These are phyloP conservation scores for Claviceps maximensis DNA, from an alignment of 2,329 filamentous ascomycete genomes.

Conservation along the genomic window DNA sequence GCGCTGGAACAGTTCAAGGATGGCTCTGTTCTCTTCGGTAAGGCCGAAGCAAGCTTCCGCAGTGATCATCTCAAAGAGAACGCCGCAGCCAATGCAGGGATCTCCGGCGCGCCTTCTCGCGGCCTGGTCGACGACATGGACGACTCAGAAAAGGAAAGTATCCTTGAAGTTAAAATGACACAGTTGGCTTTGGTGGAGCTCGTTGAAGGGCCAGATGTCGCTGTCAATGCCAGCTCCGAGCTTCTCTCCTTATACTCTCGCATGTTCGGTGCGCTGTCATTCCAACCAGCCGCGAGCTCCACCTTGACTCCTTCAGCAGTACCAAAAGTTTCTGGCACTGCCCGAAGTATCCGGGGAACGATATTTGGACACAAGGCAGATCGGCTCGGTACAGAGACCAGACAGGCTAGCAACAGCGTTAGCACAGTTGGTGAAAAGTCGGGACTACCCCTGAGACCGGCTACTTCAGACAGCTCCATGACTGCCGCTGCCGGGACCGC, in stretches of 20 bases:
- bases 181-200: conserved; percentile 76
- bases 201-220: conserved; percentile 68
- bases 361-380: conserved; percentile 56
- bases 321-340: conserved; percentile 59
- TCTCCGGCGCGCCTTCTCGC: conserved; percentile 13
- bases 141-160: conserved; percentile 67
- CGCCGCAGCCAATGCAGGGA: conserved; percentile 22
- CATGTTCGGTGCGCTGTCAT: conserved; percentile 52
- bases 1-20: conserved; percentile 83
- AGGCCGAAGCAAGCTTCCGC: conserved; percentile 39
- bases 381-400: conserved; percentile 29
- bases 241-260: conserved; percentile 69
- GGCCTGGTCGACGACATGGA: conserved; percentile 69
- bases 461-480: conserved; percentile 31
- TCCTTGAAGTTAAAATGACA: conserved; percentile 94
- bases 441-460: conserved; percentile 15
- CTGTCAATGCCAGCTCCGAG: conserved; percentile 80
- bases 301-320: conserved; percentile 26
- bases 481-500: conserved; percentile 9
- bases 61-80: conserved; percentile 55
- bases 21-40: conserved; percentile 54
- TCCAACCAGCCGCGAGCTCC: conserved; percentile 30
- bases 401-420: conserved; percentile 20
- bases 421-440: conserved; percentile 25
- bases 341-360: conserved; percentile 57